Conservation (phyloP, 2,329 filamentous ascomycete genomes). For the Talaromyces islandicus region DNA sequence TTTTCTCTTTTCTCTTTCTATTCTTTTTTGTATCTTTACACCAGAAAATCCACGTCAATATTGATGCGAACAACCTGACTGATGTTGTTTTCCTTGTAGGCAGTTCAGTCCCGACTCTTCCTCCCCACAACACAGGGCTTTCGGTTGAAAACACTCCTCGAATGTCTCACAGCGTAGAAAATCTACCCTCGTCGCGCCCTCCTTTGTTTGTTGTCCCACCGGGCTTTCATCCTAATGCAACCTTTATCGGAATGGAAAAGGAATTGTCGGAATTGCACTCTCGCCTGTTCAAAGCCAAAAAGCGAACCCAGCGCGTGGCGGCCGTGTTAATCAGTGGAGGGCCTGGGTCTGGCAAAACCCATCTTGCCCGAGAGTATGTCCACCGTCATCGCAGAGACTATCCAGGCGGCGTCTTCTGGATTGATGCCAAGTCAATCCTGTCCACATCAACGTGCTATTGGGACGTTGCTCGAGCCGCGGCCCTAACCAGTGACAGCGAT, state of each 20-base stretch:
- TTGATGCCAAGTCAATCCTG: conserved; percentile 55
- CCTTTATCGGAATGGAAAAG: conserved; percentile 56
- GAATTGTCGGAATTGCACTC: conserved; percentile 55
- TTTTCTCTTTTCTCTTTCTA: neutral
- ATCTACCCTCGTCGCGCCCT: conserved; percentile 19
- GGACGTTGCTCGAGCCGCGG: conserved; percentile 57
- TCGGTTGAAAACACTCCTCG: conserved; percentile 16
- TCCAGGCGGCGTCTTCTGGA: conserved; percentile 64
- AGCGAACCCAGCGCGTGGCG: conserved; percentile 53
- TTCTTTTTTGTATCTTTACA: neutral
- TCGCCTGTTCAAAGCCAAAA: conserved; percentile 54
- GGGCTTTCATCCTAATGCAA: conserved; percentile 57
- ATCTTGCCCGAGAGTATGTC: conserved; percentile 62
- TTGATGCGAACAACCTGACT: conserved; percentile 2
- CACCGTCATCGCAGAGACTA: conserved; percentile 55
- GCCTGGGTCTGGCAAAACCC: conserved; percentile 63
- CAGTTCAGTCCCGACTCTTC: conserved; percentile 20
- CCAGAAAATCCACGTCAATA: conserved; percentile 2
- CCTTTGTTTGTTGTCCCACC: conserved; percentile 45
- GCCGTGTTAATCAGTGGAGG: conserved; percentile 60
- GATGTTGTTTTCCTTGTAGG: conserved; percentile 22
- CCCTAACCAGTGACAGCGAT: conserved; percentile 40
- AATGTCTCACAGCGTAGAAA: conserved; percentile 18
- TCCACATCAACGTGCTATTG: conserved; percentile 59
- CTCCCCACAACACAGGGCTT: conserved; percentile 5